Base-by-base conservation (phyloP, 2,329 filamentous ascomycete genomes). In the Aspergillus hortae region DNA sequence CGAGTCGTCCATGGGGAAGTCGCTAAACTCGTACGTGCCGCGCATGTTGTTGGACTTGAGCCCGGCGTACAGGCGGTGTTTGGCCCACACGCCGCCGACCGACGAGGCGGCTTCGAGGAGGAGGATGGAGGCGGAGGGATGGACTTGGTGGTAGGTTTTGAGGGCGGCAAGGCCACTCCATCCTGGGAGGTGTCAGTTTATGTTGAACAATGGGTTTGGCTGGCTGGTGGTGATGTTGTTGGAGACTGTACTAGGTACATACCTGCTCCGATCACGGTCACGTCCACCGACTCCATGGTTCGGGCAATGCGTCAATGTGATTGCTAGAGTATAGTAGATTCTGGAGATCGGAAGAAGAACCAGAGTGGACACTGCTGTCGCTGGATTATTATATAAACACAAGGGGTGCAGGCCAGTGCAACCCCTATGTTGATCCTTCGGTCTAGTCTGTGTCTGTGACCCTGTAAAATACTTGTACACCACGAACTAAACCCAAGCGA, bases 1-100 rank as follows among this genome's bases (percentile, higher is more conserved):
- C 0, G 70, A 76, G 17, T 77, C 77, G 52, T 79, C 75, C 83
- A 92, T 87, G 15, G 87, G 86, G 54, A 88, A 89, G 60, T 90
- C 88, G 0, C 83, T 82, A 61, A 82, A 90, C 66, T 92, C 86
- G 59, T 86, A 89, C 0, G 83, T 87, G 2, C 88, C 87, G 10
- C 86, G 67, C 65, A 89, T 79, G 62, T 91, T 91, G 69, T 92
- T 92, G 48, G 82, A 85, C 61, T 84, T 87, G 45, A 92, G 77
- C 1, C 82, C 84, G 0, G 84, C 81, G 65, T 91, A 77, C 0
- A 90, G 70, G 1, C 87, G 79, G 35, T 86, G 74, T 51, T 82
- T 74, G 7, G 84, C 80, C 88, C 88, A 92, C 14, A 84, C 83
- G 4, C 89, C 88, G 1, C 88, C 89, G 4, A 85, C 62, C 0